Conservation (phyloP, 2,329 filamentous ascomycete genomes). For the Hypoxylon sp. region DNA sequence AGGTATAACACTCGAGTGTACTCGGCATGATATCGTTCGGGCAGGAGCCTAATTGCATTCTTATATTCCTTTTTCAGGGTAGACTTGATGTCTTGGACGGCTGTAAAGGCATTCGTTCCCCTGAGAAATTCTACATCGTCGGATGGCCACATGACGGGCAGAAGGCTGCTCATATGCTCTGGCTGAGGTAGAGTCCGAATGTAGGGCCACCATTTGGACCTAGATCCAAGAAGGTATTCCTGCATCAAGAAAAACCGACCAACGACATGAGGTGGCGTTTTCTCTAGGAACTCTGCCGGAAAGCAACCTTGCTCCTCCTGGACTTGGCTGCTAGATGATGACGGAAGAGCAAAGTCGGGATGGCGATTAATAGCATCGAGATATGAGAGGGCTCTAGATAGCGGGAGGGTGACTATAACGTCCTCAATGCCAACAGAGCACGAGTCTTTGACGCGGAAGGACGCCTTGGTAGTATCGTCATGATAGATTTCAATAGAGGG, state of each 20-base stretch:
- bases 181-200: slow-evolving; percentile 71
- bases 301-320: slow-evolving; percentile 48
- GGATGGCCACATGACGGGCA: slow-evolving; percentile 70
- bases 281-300: slow-evolving; percentile 57
- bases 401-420: slow-evolving; percentile 60
- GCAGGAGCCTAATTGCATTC: slow-evolving; percentile 51
- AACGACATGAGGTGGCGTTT: slow-evolving; percentile 64
- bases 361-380: slow-evolving; percentile 59
- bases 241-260: slow-evolving; percentile 74
- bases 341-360: slow-evolving; percentile 33
- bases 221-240: slow-evolving; percentile 65
- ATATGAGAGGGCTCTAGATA: slow-evolving; percentile 64
- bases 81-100: slow-evolving; percentile 52
- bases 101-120: slow-evolving; percentile 45
- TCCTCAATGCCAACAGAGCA: slow-evolving; percentile 48
- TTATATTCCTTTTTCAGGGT: slow-evolving; percentile 58
- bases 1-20: slow-evolving; percentile 63
- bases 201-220: slow-evolving; percentile 75
- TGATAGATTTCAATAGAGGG: slow-evolving; percentile 61
- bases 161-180: slow-evolving; percentile 57
- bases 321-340: slow-evolving; percentile 14
- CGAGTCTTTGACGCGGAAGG: slow-evolving; percentile 58
- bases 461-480: slow-evolving; percentile 60
- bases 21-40: slow-evolving; percentile 43
- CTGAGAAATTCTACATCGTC: slow-evolving; percentile 64